These are phyloP conservation scores for Angomonas ambiguus DNA, from an alignment of 208 protist species.

Conservation along the genomic window DNA sequence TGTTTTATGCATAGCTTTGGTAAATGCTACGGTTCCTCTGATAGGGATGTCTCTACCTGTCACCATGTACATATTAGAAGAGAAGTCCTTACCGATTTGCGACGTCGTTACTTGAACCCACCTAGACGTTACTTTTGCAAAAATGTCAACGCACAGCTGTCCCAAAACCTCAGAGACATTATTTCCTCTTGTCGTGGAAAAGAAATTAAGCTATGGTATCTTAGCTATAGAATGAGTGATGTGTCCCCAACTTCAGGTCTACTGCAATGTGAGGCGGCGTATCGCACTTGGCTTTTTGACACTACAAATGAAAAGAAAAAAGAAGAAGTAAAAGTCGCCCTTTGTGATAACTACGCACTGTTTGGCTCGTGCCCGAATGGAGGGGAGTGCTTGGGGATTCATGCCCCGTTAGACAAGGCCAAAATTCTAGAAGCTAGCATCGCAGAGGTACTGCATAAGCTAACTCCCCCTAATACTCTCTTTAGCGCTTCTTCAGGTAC, in stretches of 20 bases:
- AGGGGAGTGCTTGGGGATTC: slow-evolving; percentile 18
- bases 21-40: slow-evolving; percentile 16
- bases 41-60: slow-evolving; percentile 15
- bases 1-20: slow-evolving; percentile 29
- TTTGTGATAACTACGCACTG: slow-evolving; percentile 18
- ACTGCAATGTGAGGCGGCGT: slow-evolving; percentile 16
- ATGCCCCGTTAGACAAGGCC: slow-evolving; percentile 8
- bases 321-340: slow-evolving; percentile 13
- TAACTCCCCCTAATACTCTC: neutral
- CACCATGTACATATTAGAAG: slow-evolving; percentile 20
- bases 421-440: slow-evolving; percentile 4
- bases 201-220: slow-evolving; percentile 17
- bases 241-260: slow-evolving; percentile 12
- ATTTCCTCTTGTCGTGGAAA: slow-evolving; percentile 6
- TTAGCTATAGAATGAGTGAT: slow-evolving; percentile 17
- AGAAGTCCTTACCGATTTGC: slow-evolving; percentile 9
- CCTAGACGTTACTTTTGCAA: slow-evolving; percentile 10
- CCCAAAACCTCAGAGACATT: slow-evolving; percentile 6
- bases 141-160: slow-evolving; percentile 15
- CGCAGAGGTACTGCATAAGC: neutral
- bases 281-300: slow-evolving; percentile 21
- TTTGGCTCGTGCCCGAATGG: slow-evolving; percentile 16
- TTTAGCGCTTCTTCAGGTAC: neutral
- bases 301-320: neutral
- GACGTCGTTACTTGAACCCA: slow-evolving; percentile 9